Percentiles rank a stretch among this genome's conserved stretches.
phyloP scores from a whole-genome alignment of 2,329 filamentous ascomycete genomes.

The Colletotrichum chlorophyti region DNA sequence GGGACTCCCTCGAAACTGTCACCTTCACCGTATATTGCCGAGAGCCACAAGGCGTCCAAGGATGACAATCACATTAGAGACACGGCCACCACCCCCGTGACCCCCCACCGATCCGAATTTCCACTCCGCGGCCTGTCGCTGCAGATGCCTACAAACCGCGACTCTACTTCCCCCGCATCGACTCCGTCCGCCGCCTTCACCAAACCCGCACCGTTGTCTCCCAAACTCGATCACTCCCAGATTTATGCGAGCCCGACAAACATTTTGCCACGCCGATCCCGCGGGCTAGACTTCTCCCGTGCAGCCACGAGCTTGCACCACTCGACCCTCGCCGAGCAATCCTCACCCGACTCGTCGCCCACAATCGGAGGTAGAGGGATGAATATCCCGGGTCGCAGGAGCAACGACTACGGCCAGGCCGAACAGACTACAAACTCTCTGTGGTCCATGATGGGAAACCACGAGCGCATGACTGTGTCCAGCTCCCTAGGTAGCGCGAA shows the following conservation, averaged over 20 bases:
- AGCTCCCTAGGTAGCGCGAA: conserved; percentile 81
- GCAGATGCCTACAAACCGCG: conserved; percentile 68
- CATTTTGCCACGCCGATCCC: conserved; percentile 85
- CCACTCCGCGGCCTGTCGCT: conserved; percentile 70
- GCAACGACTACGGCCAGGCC: conserved; percentile 54
- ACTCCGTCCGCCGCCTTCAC: conserved; percentile 37
- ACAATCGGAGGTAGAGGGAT: conserved; percentile 74
- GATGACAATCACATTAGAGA: conserved; percentile 68
- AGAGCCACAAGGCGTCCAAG: conserved; percentile 65
- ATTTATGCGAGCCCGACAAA: conserved; percentile 89
- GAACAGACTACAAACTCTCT: conserved; percentile 74
- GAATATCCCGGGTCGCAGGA: conserved; percentile 64
- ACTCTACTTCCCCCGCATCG: conserved; percentile 43
- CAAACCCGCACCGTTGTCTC: conserved; percentile 76
- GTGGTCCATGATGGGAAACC: conserved; percentile 74
- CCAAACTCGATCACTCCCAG: conserved; percentile 83
- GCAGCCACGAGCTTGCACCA: conserved; percentile 95
- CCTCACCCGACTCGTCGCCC: conserved; percentile 89
- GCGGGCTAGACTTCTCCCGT: conserved; percentile 90
- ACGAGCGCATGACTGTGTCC: conserved; percentile 75
- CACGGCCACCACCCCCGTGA: conserved; percentile 59
- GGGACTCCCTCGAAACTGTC: conserved; percentile 62
- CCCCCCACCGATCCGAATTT: conserved; percentile 73
- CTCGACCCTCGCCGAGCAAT: conserved; percentile 87
- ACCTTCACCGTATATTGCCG: conserved; percentile 63